Evolutionary conservation across 2,329 filamentous ascomycete species (phyloP).

Genomic region (Apiospora aurea): DNA sequence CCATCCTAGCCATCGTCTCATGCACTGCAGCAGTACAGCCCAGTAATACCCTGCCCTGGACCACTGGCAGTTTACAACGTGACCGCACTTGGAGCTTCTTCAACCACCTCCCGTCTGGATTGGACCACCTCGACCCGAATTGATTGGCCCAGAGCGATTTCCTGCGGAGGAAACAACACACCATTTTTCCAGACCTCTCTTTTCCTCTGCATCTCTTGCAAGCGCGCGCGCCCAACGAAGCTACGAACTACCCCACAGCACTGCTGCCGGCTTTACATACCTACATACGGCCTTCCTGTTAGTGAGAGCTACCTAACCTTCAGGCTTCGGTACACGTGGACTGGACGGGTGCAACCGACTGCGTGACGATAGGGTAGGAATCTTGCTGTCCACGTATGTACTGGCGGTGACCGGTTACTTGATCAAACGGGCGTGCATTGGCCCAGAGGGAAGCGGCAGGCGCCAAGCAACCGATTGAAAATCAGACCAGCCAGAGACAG

Average conservation of each 20-base stretch:
- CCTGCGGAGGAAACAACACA: constrained; percentile 25
- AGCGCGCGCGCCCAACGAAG: constrained; percentile 24
- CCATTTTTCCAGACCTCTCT: constrained; percentile 2
- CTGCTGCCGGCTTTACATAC: constrained; percentile 20
- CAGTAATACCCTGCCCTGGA: neutral
- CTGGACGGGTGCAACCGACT: constrained; percentile 28
- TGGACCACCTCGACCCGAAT: constrained; percentile 21
- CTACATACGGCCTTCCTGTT: neutral
- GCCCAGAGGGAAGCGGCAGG: constrained; percentile 8
- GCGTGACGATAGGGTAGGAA: constrained; percentile 27
- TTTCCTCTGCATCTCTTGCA: neutral
- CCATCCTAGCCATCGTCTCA: constrained; percentile 6
- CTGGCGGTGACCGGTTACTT: constrained; percentile 22
- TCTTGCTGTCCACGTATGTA: constrained; percentile 27
- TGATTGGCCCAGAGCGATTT: constrained; percentile 22
- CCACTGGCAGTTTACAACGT: constrained; percentile 20
- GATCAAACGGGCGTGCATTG: constrained; percentile 5
- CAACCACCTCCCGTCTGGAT: constrained; percentile 19
- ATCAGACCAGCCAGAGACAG: neutral
- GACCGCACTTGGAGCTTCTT: constrained; percentile 10
- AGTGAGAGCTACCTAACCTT: constrained; percentile 7
- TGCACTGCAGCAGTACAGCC: neutral
- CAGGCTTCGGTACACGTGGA: constrained; percentile 28
- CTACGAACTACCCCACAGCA: constrained; percentile 26
- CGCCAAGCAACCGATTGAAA: constrained; percentile 5